Evolutionary conservation across 2,329 filamentous ascomycete genomes (phyloP).

Genomic region (Colletotrichum acutatum): DNA sequence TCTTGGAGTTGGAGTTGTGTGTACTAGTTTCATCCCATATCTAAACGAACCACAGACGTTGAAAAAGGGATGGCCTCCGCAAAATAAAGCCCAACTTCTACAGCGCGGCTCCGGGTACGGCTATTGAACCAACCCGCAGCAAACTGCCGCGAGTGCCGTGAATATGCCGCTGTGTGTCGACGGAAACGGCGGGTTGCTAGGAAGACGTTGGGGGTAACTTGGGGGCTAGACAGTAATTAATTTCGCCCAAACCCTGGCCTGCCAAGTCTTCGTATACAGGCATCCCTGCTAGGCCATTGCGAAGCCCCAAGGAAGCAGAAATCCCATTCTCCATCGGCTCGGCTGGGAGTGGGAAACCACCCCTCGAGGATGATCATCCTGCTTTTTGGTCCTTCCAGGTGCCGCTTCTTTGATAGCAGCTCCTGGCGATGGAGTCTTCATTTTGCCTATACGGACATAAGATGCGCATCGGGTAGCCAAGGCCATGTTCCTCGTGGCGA

Average conservation of each 20-base stretch:
- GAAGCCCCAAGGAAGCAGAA: background rate
- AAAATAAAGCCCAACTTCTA: conserved; percentile 10
- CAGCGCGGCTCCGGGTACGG: conserved; percentile 9
- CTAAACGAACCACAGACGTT: background rate
- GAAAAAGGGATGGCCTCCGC: conserved; percentile 1
- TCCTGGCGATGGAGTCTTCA: conserved; percentile 15
- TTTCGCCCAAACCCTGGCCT: conserved; percentile 13
- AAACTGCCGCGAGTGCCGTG: conserved; percentile 13
- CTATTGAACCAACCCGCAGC: conserved; percentile 3
- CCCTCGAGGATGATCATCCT: conserved; percentile 6
- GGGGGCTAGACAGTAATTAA: background rate
- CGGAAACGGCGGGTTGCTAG: conserved; percentile 14
- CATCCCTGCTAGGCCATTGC: conserved; percentile 17
- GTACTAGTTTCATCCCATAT: background rate
- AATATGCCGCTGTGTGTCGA: conserved; percentile 14
- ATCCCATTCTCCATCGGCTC: background rate
- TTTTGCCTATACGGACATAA: conserved; percentile 7
- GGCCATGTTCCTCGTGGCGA: conserved; percentile 20
- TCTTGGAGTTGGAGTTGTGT: background rate
- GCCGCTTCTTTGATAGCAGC: background rate
- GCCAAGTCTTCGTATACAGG: conserved; percentile 16
- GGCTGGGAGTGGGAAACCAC: background rate
- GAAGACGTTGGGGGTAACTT: background rate
- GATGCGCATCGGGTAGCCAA: conserved; percentile 19
- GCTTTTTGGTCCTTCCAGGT: background rate